Base-by-base conservation (phyloP, 768 basidiomycete species). In the Suillus subaureus region DNA sequence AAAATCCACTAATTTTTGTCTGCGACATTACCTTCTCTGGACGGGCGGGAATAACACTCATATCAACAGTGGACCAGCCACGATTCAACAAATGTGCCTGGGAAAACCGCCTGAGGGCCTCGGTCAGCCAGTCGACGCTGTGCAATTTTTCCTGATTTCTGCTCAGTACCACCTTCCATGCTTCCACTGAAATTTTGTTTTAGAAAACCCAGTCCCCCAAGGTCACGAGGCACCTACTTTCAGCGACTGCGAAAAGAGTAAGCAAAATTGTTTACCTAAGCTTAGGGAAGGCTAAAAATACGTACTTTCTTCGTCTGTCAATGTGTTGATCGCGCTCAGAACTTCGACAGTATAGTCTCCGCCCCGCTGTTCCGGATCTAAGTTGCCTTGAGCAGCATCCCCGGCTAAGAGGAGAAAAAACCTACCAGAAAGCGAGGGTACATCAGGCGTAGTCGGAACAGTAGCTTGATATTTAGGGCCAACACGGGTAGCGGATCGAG, bases 401-500 rank as follows among this genome's bases (percentile, higher is more conserved):
- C 56, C 52, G 64, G 65, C 13, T 39, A 67, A 16, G 51, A 40
- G 40, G 8, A 18, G 21, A 13, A 42, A 18, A 16, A 21, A n/a
- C 11, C 43, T 72, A 82, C 84, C 84, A 68, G 80, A 77, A 12
- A 82, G 79, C 57, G 72, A 68, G 64, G 74, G 72, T 64, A 77
- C 71, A 63, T 80, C 73, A 73, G 75, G 52, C 33, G 69, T 61
- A 62, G 67, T 72, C 56, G 83, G 87, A 18, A 87, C 87, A 67
- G 72, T 81, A 52, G 84, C 91, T 77, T 98, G 96, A 73, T 86
- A 98, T 73, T 93, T 95, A 47, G 88, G 85, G 18, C 96, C 95
- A 43, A 94, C 85, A n/a, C 96, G 89, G 28, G 93, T 96, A 8
- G 93, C 91, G 16, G 94, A 90, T 65, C 95, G 90, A 66, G 97